Conservation (phyloP, 2,329 filamentous ascomycete genomes). For the Sclerotiophoma versabilis region DNA sequence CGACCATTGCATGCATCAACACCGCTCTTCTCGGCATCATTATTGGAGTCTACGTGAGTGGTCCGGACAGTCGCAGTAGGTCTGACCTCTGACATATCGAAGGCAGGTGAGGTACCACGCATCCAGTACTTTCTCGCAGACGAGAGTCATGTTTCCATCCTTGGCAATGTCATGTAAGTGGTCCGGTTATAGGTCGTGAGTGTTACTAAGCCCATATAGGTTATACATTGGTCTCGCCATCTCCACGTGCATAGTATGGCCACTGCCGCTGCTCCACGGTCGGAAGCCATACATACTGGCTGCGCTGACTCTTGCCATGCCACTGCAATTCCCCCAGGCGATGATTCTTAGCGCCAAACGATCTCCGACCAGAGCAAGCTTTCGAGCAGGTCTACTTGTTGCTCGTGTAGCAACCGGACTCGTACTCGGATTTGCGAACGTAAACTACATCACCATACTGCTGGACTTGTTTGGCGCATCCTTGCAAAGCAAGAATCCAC, state of each 20-base stretch:
- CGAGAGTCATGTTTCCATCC: conserved; percentile 69
- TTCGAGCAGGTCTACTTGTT: conserved; percentile 67
- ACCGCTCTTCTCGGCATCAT: conserved; percentile 75
- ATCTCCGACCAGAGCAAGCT: conserved; percentile 63
- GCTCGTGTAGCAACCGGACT: conserved; percentile 72
- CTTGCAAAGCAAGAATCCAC: conserved; percentile 73
- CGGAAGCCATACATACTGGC: conserved; percentile 78
- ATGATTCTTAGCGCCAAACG: conserved; percentile 66
- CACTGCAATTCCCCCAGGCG: conserved; percentile 78
- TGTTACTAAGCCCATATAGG: conserved; percentile 24
- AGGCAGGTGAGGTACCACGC: conserved; percentile 75
- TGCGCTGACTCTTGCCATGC: conserved; percentile 72
- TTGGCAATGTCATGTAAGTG: conserved; percentile 71
- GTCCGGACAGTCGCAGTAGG: neutral
- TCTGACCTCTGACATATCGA: conserved; percentile 10
- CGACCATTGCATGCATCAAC: conserved; percentile 73
- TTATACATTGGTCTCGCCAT: conserved; percentile 75
- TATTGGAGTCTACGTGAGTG: conserved; percentile 70
- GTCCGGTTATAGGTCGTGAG: neutral
- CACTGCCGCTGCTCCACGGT: conserved; percentile 76
- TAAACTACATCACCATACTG: conserved; percentile 76
- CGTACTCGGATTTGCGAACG: conserved; percentile 75
- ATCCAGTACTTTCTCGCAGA: conserved; percentile 81
- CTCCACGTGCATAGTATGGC: conserved; percentile 75
- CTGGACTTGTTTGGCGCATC: conserved; percentile 80